Evolutionary conservation across 2,329 filamentous ascomycete genomes (phyloP).

Genomic region (Hawksworthiomyces lignivorus): DNA sequence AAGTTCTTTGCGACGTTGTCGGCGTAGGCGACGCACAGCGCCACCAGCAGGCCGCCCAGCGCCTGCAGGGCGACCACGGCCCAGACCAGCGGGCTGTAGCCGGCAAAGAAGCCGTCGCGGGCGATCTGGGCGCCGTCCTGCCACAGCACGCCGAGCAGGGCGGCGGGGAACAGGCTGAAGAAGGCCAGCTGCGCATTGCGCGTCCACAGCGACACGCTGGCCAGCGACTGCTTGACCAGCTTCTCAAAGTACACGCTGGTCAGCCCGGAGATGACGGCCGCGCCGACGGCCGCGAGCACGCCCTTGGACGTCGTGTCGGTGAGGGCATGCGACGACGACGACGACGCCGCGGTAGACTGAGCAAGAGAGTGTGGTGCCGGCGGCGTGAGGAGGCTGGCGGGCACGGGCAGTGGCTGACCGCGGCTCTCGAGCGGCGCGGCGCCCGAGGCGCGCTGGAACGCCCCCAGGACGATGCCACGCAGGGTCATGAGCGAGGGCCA

Average conservation of each 20-base stretch:
- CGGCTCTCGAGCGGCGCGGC: no score
- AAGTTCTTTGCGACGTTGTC: slow-evolving; percentile 6
- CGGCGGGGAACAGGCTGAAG: slow-evolving; percentile 5
- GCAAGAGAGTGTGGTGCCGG: no score
- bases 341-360: no score
- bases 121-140: slow-evolving; percentile 4
- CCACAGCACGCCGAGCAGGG: slow-evolving; percentile 2
- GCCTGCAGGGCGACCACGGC: slow-evolving; percentile 3
- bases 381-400: no score
- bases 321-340: neutral
- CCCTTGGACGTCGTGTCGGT: slow-evolving; percentile 3
- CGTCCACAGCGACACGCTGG: slow-evolving; percentile 5
- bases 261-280: slow-evolving; percentile 3
- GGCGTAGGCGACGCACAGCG: slow-evolving; percentile 4
- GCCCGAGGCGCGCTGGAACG: no score
- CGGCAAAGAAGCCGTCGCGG: slow-evolving; percentile 4
- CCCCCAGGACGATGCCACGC: no score
- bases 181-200: slow-evolving; percentile 5
- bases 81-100: slow-evolving; percentile 5
- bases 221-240: slow-evolving; percentile 5
- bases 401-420: no score
- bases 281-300: slow-evolving; percentile 1
- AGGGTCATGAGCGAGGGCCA: no score
- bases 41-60: slow-evolving; percentile 3
- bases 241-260: slow-evolving; percentile 8